phyloP scores from a whole-genome alignment of 176 grass and related monocot species.

The bread wheat (Triticum aestivum) region IWGSC_CS_RefSeq_v2.1 NC_057803.1:445779390-445779889 shows the following conservation, averaged over 20 bases:
- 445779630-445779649: neutral
- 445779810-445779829: neutral
- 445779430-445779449: too few relatives aligned
- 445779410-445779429: slow-evolving; percentile 26
- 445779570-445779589: neutral
- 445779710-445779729: slow-evolving; percentile 23
- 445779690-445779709: slow-evolving; percentile 31
- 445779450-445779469: neutral
- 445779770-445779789: neutral
- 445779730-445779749: slow-evolving; percentile 46
- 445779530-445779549: neutral
- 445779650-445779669: slow-evolving; percentile 39
- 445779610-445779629: slow-evolving; percentile 48
- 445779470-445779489: neutral
- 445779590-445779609: slow-evolving; percentile 50
- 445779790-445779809: neutral
- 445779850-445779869: neutral
- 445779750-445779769: slow-evolving; percentile 54
- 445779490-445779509: neutral
- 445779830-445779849: neutral
- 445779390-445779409: slow-evolving; percentile 38
- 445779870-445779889: neutral
- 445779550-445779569: neutral
- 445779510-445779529: neutral
- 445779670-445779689: slow-evolving; percentile 28